A percentile compares a stretch with the other conserved stretches of the same genome.
These are phyloP conservation scores for Pythium scleroteichum DNA, from an alignment of 352 stramenopile species.

Conservation along the genomic window DNA sequence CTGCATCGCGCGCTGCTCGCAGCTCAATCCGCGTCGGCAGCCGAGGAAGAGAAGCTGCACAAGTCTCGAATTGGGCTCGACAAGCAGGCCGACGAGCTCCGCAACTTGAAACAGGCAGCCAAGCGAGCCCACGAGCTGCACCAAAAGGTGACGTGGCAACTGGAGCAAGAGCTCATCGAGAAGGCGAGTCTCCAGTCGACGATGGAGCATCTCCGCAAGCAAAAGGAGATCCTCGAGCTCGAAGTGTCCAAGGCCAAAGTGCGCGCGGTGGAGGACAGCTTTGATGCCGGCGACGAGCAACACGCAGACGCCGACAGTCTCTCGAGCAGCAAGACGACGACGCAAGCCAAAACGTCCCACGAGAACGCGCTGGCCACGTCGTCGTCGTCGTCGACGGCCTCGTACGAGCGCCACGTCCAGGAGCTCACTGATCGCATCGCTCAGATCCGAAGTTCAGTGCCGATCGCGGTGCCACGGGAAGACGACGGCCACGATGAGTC, in stretches of 20 bases:
- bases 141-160: slow-evolving; percentile 50
- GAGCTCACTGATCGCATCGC: slow-evolving; percentile 21
- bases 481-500: neutral
- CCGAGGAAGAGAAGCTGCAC: slow-evolving; percentile 55
- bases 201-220: slow-evolving; percentile 39
- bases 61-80: slow-evolving; percentile 37
- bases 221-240: slow-evolving; percentile 42
- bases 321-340: slow-evolving; percentile 1
- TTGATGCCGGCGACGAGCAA: slow-evolving; percentile 22
- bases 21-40: slow-evolving; percentile 37
- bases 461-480: neutral
- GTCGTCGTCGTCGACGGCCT: slow-evolving; percentile 14
- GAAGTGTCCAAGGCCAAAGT: slow-evolving; percentile 46
- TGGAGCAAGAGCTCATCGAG: slow-evolving; percentile 55
- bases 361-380: neutral
- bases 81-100: slow-evolving; percentile 59
- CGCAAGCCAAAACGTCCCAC: neutral
- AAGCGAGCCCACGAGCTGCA: slow-evolving; percentile 65
- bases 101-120: slow-evolving; percentile 51
- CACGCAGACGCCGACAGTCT: neutral
- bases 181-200: slow-evolving; percentile 43
- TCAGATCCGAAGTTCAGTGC: slow-evolving; percentile 7
- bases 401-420: slow-evolving; percentile 25
- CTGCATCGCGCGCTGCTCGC: slow-evolving; percentile 36
- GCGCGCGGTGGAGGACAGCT: slow-evolving; percentile 43